These are phyloP conservation scores for Pyrenochaeta sp. DNA, from an alignment of 2,329 filamentous ascomycete species.

Conservation along the genomic window DNA sequence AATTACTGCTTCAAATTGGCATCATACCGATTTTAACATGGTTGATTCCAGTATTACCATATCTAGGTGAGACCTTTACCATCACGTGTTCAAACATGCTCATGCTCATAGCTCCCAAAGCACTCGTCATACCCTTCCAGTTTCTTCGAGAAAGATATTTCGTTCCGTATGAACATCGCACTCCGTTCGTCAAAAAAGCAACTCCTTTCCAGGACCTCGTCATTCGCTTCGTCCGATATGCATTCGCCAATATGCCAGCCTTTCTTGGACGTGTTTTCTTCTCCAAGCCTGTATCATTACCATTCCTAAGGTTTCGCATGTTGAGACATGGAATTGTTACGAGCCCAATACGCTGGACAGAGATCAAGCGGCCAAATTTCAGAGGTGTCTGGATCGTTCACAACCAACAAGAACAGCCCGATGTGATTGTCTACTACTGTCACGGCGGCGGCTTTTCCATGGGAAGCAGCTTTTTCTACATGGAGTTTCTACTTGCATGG, in stretches of 20 bases:
- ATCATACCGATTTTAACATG: slow-evolving; percentile 66
- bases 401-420: slow-evolving; percentile 68
- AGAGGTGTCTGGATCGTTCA: slow-evolving; percentile 75
- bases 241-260: slow-evolving; percentile 75
- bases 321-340: slow-evolving; percentile 73
- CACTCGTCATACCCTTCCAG: slow-evolving; percentile 65
- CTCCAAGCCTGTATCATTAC: slow-evolving; percentile 74
- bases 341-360: slow-evolving; percentile 71
- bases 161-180: slow-evolving; percentile 54
- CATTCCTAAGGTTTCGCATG: slow-evolving; percentile 79
- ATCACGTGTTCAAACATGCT: slow-evolving; percentile 18
- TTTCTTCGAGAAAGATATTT: slow-evolving; percentile 68
- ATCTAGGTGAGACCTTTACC: slow-evolving; percentile 64
- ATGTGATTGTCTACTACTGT: slow-evolving; percentile 82
- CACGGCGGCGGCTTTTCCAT: slow-evolving; percentile 87
- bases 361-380: slow-evolving; percentile 63
- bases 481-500: slow-evolving; percentile 80
- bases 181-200: slow-evolving; percentile 73
- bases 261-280: slow-evolving; percentile 79
- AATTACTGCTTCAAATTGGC: slow-evolving; percentile 74
- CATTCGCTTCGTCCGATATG: slow-evolving; percentile 79
- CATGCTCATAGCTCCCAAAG: slow-evolving; percentile 53
- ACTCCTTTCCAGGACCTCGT: slow-evolving; percentile 80
- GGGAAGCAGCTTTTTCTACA: slow-evolving; percentile 84
- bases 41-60: slow-evolving; percentile 71